Conservation (phyloP, 352 stramenopile species). For the Pythium scleroteichum region DNA sequence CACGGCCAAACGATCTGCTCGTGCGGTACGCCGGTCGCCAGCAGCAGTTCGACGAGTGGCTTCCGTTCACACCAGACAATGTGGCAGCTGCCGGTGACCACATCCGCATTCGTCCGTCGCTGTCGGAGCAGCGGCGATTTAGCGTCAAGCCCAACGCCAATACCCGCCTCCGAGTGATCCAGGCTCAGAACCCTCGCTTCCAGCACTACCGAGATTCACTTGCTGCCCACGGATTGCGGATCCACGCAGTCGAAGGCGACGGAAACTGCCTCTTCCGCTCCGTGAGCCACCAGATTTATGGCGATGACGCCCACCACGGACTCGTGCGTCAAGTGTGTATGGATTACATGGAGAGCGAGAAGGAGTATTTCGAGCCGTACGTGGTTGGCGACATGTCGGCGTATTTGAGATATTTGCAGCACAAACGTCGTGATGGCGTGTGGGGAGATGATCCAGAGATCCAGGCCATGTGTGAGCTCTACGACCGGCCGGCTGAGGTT, state of each 20-base stretch:
- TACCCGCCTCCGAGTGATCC: constrained; percentile 56
- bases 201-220: constrained; percentile 69
- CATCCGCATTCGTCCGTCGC: constrained; percentile 28
- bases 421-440: constrained; percentile 90
- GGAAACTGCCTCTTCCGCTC: constrained; percentile 98
- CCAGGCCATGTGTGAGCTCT: constrained; percentile 94
- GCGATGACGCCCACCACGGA: constrained; percentile 87
- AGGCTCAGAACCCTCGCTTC: constrained; percentile 75
- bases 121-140: constrained; percentile 43
- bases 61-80: constrained; percentile 57
- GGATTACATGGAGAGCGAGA: constrained; percentile 95
- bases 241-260: constrained; percentile 89
- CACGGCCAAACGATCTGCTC: constrained; percentile 42
- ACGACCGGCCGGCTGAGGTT: constrained; percentile 89
- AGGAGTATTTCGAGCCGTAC: constrained; percentile 92
- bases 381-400: constrained; percentile 84
- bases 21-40: constrained; percentile 71
- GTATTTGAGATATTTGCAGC: constrained; percentile 89
- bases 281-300: constrained; percentile 96
- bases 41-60: constrained; percentile 73
- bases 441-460: constrained; percentile 97
- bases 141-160: constrained; percentile 34
- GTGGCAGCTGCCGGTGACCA: constrained; percentile 66
- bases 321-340: constrained; percentile 91
- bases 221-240: constrained; percentile 37